A percentile compares a stretch with the other conserved stretches of the same genome.
phyloP scores from a whole-genome alignment of 2,329 filamentous ascomycete genomes.

The Scolecobasidium constrictum region DNA sequence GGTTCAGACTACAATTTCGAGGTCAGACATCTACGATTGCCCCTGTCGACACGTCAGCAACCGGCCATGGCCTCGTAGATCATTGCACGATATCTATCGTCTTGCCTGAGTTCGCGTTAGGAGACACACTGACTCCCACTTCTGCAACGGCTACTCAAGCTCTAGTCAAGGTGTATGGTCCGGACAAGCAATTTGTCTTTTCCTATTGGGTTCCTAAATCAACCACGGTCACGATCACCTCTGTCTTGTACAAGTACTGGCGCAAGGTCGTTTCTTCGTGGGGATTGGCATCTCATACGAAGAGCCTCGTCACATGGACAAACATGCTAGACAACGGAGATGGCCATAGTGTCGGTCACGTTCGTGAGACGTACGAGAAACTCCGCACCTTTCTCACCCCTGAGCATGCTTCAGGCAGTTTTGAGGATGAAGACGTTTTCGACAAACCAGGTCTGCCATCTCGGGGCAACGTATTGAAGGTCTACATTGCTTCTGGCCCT shows the following conservation, averaged over 20 bases:
- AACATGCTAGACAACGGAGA: background rate
- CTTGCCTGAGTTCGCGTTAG: too few species aligned
- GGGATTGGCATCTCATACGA: too few species aligned
- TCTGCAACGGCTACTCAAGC: background rate
- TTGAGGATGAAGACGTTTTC: background rate
- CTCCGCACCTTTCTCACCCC: conserved; percentile 1
- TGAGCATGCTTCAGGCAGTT: background rate
- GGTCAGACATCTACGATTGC: background rate
- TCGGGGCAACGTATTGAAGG: background rate
- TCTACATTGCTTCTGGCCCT: background rate
- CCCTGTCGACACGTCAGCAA: background rate
- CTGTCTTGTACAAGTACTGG: background rate
- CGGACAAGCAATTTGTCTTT: background rate
- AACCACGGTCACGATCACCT: background rate
- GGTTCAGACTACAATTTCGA: conserved; percentile 12
- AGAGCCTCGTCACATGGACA: too few species aligned
- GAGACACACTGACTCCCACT: background rate
- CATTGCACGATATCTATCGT: background rate
- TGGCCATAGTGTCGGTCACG: conserved; percentile 2
- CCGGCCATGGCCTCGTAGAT: background rate
- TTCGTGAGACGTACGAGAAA: conserved; percentile 1
- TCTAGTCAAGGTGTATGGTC: background rate
- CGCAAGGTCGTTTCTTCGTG: too few species aligned
- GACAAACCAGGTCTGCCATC: background rate
- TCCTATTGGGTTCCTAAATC: background rate